Percentiles rank a stretch among this genome's conserved stretches.
Evolutionary conservation across 2,329 filamentous ascomycete genomes (phyloP).

Genomic region (Trichoderma atrobrunneum): DNA sequence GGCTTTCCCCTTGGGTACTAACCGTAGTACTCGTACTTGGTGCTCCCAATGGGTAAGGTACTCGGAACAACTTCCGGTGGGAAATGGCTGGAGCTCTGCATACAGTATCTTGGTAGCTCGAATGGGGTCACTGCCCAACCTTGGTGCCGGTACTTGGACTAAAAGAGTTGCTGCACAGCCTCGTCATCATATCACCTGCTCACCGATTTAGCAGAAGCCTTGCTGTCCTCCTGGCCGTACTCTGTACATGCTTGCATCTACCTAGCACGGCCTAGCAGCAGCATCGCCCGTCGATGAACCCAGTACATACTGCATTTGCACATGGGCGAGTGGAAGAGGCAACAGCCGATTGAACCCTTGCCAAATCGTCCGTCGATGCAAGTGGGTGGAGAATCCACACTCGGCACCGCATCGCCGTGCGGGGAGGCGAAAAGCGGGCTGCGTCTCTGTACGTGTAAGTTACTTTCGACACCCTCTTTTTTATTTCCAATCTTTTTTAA

Average conservation of each 20-base stretch:
- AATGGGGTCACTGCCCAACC: background rate
- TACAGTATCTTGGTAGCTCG: background rate
- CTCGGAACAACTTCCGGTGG: background rate
- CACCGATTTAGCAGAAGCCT: background rate
- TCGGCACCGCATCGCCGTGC: conserved; percentile 16
- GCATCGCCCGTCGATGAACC: background rate
- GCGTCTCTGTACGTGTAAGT: background rate
- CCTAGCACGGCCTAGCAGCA: background rate
- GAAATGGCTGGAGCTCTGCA: background rate
- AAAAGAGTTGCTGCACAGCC: conserved; percentile 4
- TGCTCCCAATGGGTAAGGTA: background rate
- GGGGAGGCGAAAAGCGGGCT: conserved; percentile 4
- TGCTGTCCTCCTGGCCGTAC: background rate
- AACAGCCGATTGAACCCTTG: conserved; percentile 8
- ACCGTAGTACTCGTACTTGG: background rate
- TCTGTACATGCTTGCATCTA: background rate
- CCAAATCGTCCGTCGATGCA: conserved; percentile 1
- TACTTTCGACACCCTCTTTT: background rate
- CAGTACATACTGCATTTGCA: background rate
- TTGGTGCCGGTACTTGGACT: background rate
- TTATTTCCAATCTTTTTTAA: background rate
- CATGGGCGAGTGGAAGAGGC: background rate
- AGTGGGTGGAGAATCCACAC: conserved; percentile 11
- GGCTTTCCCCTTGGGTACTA: background rate
- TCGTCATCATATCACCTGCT: conserved; percentile 11